Base-by-base conservation (phyloP, 2,329 filamentous ascomycete genomes). In the Ophiostoma himal-ulmi region DNA sequence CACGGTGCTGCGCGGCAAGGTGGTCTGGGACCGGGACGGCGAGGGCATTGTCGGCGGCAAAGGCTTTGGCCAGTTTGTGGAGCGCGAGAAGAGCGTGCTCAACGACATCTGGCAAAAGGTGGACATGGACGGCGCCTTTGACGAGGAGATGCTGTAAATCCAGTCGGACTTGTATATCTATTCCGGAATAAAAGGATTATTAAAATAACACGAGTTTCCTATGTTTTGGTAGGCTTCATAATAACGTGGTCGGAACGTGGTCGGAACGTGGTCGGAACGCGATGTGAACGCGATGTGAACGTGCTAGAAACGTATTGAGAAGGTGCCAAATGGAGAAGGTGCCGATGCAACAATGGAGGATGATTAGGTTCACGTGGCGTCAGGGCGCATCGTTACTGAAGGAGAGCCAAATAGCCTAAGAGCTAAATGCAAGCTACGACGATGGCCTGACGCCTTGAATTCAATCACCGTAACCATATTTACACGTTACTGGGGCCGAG, bases 11-110 rank as follows among this genome's bases (percentile, higher is more conserved):
- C 78, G 87, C 70, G 87, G 87, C 0, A 77, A 84, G 72, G 81
- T 89, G 0, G 83, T 88, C 1, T 89, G 84, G 85, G 84, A 86
- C 73, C 80, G 81, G 52, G 84, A 85, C 17, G 78, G 80, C n/a
- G 84, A 80, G 1, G 85, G 85, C 0, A 65, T 85, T 54, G 74
- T 85, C 11, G 84, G 83, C 1, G 75, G 78, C 71, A 83, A 81
- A 73, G 82, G 82, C 0, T 81, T 81, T 74, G 85, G 85, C 0
- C 76, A 79, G 73, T 87, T 86, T 70, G 68, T 86, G 71, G 80
- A 81, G 73, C 77, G 84, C 36, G 80, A 36, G 4, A n/a, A 66
- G 41, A 72, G 72, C 62, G 71, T 72, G n/a, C 67, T 75, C 20
- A 71, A 74, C 70, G 74, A 74, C 67, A 62, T 75, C 4, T 73